Evolutionary conservation across 1,284 basidiomycete genomes (phyloP), one percentile per base, ranked within the genome.

Genomic region (Ceratobasidium sp.): DNA sequence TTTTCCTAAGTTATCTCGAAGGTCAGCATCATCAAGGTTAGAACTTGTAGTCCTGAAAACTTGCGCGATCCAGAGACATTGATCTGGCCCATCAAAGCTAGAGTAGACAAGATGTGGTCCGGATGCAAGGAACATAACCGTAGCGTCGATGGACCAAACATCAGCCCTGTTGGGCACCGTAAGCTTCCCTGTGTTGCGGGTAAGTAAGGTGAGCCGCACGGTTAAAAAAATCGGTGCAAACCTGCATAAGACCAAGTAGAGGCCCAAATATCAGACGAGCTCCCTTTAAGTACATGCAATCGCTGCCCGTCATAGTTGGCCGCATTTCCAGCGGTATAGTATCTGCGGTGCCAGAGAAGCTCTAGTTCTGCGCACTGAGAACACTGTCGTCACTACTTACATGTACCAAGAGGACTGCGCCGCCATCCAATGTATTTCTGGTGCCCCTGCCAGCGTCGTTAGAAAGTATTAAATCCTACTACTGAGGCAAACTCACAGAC

Each of bases 111-210:
- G 79, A 67, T 86, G 86, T 3, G 81, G 78, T 33, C 79, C 83
- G 0, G 80, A 65, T 23, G 81, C 80, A 20, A 82, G 54, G 67
- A 85, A 79, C 42, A 86, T 77, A 9, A 86, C 79, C 0, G 84
- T 85, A 10, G 81, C 82, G 75, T 87, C 86, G 64, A 86, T 85
- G 17, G 83, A 80, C 85, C 85, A 86, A 5, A 85, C 84, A 56
- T 67, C 65, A 67, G 86, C 85, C 15, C 84, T 81, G 77, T 84
- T 83, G 2, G 84, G 84, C 10, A 84, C 83, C 6, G 70, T 80
- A 52, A 86, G 82, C 15, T 50, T 50, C 5, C 13, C 17, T 33
- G 33, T 15, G n/a, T 17, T 20, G 48, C n/a, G n/a, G 15, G 15
- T 20, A 6, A 50, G n/a, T 50, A 20, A 50, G 17, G 38, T 6